A percentile compares a stretch with the other conserved stretches of the same genome.
Conservation (phyloP, 2,329 filamentous ascomycete genomes). For the Sphaerulina vaccinii region DNA sequence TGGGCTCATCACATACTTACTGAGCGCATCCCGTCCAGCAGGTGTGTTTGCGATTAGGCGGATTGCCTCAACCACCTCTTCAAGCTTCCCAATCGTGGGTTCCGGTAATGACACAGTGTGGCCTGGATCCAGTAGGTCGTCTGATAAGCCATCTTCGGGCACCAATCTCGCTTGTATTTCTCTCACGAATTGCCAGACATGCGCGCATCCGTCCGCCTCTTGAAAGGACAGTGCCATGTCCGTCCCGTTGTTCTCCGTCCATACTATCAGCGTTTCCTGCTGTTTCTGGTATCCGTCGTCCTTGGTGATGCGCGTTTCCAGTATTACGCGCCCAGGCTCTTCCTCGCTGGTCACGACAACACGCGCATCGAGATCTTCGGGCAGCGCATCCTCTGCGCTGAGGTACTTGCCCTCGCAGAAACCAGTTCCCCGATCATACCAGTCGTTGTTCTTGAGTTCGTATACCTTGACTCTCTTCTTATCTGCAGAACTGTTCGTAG, state of each 20-base stretch:
- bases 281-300: constrained; percentile 98
- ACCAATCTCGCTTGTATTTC: constrained; percentile 73
- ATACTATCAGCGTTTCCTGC: constrained; percentile 97
- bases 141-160: constrained; percentile 80
- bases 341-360: constrained; percentile 95
- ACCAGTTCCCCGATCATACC: constrained; percentile 95
- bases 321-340: constrained; percentile 73
- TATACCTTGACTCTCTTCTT: constrained; percentile 90
- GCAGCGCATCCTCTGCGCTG: constrained; percentile 44
- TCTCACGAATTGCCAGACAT: constrained; percentile 94
- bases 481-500: constrained; percentile 41
- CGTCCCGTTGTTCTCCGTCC: constrained; percentile 86
- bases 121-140: constrained; percentile 76
- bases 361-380: constrained; percentile 69
- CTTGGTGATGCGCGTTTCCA: constrained; percentile 87
- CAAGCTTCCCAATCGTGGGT: constrained; percentile 77
- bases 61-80: constrained; percentile 82
- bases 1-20: constrained; percentile 80
- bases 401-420: constrained; percentile 81
- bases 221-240: constrained; percentile 99
- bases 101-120: constrained; percentile 71
- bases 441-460: constrained; percentile 97
- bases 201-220: constrained; percentile 87
- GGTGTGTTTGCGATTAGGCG: constrained; percentile 72
- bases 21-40: constrained; percentile 77